Percentiles rank a stretch among this genome's conserved stretches.
These are phyloP conservation scores for Blastobotrys muscicola DNA, from an alignment of 805 yeast species.

Conservation along the genomic window DNA sequence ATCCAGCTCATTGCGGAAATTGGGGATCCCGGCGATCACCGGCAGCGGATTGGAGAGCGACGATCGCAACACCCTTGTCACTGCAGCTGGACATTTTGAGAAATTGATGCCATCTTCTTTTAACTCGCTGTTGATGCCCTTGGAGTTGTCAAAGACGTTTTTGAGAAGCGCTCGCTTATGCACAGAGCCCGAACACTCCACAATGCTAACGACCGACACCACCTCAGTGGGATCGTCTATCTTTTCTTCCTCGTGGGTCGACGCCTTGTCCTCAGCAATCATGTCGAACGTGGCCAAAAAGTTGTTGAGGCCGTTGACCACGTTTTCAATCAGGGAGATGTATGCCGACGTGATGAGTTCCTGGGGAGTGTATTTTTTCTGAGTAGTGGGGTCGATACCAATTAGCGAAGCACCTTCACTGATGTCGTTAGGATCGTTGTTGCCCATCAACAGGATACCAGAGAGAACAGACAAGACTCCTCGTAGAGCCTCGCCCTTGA, in stretches of 20 bases:
- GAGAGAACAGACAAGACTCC: conserved; percentile 28
- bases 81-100: conserved; percentile 15
- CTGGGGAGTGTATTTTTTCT: conserved; percentile 19
- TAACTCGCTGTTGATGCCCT: conserved; percentile 31
- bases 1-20: conserved; percentile 18
- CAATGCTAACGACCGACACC: conserved; percentile 29
- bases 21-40: conserved; percentile 9
- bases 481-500: conserved; percentile 25
- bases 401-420: conserved; percentile 34
- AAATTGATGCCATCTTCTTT: conserved; percentile 27
- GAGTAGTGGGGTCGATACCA: conserved; percentile 27
- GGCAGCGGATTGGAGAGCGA: conserved; percentile 5
- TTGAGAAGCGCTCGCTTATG: conserved; percentile 21
- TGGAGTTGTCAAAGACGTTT: conserved; percentile 28
- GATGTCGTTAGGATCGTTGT: conserved; percentile 23
- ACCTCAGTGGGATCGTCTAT: conserved; percentile 23
- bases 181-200: conserved; percentile 23
- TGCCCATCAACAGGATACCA: conserved; percentile 32
- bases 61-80: conserved; percentile 9
- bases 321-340: conserved; percentile 24
- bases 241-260: conserved; percentile 10
- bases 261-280: not conserved
- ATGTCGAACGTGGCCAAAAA: conserved; percentile 26
- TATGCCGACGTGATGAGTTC: conserved; percentile 29
- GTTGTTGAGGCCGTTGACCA: conserved; percentile 27